Evolutionary conservation across 1,284 basidiomycete genomes (phyloP), one percentile per base, ranked within the genome.

Genomic region (Irpex rosettiformis): DNA sequence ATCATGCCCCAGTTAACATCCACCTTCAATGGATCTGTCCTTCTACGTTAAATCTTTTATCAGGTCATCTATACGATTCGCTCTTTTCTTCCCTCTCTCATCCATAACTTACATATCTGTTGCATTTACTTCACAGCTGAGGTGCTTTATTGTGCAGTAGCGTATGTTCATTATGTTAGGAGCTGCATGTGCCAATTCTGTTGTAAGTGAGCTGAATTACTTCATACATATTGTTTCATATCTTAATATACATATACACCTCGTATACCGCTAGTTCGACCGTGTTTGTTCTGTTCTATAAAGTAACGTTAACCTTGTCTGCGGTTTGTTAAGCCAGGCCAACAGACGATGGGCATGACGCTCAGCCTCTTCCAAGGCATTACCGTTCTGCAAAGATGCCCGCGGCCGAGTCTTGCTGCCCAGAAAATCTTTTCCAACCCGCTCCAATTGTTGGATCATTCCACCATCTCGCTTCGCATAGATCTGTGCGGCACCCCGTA

Each of bases 371-470:
- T 13, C 22, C 48, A 28, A 28, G 22, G 21, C 18, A 28, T 2
- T 18, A 45, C 8, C 16, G n/a, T 8, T 18, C 16, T 8, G 7
- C 43, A 45, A 18, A 18, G 16, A n/a, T 18, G n/a, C 43, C 21
- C 21, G 2, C 8, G 43, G 43, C 2, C 18, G 13, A 21, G 13
- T 22, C 7, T n/a, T 45, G 1, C 21, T 4, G n/a, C 16, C 18
- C 13, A 45, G 21, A 27, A 52, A 30, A 10, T 27, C 2, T 30
- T 30, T 18, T 28, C 10, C 52, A 55, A 68, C 22, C 43, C 21
- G 43, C 43, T 45, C 8, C 1, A 45, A 18, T 6, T 45, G 10
- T 18, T 45, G 13, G 13, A 45, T 45, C 43, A 11, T 18, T 45
- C 43, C 43, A 22, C 8, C 21, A 18, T 45, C 43, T 22, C 7